These are phyloP conservation scores for Phytophthora sojae DNA, from an alignment of 352 stramenopile genomes.

Conservation along the genomic window DNA sequence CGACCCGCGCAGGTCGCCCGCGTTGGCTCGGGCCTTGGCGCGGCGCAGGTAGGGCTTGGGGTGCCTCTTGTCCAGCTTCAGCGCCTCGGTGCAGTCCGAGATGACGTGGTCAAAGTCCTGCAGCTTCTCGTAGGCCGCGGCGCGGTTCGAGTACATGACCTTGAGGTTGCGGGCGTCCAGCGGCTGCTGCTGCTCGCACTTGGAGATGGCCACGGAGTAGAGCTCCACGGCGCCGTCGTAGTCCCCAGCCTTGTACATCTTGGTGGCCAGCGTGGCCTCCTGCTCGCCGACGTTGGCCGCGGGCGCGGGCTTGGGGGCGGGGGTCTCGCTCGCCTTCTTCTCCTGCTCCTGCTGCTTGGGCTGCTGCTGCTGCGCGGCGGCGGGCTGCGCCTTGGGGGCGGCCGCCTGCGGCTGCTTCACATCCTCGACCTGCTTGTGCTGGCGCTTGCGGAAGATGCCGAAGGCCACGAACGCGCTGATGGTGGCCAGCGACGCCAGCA, in stretches of 20 bases:
- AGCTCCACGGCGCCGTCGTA: constrained; percentile 75
- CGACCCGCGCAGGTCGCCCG: constrained; percentile 59
- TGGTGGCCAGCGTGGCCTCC: constrained; percentile 73
- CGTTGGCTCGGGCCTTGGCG: constrained; percentile 67
- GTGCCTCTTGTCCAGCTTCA: constrained; percentile 75
- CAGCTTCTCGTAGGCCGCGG: constrained; percentile 76
- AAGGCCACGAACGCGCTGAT: constrained; percentile 71
- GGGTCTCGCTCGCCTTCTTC: constrained; percentile 25
- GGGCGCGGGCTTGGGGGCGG: constrained; percentile 31
- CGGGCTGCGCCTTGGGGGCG: constrained; percentile 17
- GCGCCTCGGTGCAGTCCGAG: constrained; percentile 62
- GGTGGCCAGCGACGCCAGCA: constrained; percentile 76
- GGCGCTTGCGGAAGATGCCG: constrained; percentile 53
- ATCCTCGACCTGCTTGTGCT: constrained; percentile 35
- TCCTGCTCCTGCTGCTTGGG: constrained; percentile 32
- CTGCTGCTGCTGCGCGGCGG: constrained; percentile 33
- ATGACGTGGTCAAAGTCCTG: constrained; percentile 71
- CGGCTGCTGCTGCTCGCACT: constrained; percentile 62
- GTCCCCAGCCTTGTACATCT: constrained; percentile 81
- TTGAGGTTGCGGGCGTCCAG: constrained; percentile 82
- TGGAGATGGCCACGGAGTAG: constrained; percentile 70
- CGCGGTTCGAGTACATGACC: constrained; percentile 89
- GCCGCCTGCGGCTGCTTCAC: constrained; percentile 42
- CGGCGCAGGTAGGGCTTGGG: constrained; percentile 81
- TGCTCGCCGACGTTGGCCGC: constrained; percentile 57